A percentile compares a stretch with the other conserved stretches of the same genome.
These are phyloP conservation scores for Botryotinia narcissicola DNA, from an alignment of 2,329 filamentous ascomycete genomes.

Conservation along the genomic window DNA sequence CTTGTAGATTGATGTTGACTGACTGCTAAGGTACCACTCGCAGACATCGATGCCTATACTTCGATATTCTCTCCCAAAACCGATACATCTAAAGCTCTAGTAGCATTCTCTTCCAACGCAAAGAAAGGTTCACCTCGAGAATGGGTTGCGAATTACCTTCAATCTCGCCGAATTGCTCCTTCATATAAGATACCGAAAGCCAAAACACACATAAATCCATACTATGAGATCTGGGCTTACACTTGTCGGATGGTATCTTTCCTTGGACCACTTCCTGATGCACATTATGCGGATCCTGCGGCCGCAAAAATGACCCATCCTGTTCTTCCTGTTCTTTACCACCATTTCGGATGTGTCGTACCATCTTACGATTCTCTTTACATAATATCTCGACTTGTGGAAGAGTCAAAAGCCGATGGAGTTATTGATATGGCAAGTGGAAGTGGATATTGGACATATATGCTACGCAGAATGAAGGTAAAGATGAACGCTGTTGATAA, in stretches of 20 bases:
- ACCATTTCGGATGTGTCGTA: conserved; percentile 73
- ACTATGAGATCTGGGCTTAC: conserved; percentile 66
- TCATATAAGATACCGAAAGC: conserved; percentile 47
- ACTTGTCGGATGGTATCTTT: conserved; percentile 53
- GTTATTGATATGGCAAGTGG: conserved; percentile 68
- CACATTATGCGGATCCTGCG: conserved; percentile 43
- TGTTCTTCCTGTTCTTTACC: conserved; percentile 70
- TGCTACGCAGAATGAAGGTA: conserved; percentile 60
- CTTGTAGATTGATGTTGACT: conserved; percentile 22
- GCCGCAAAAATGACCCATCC: conserved; percentile 60
- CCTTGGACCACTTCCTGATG: conserved; percentile 63
- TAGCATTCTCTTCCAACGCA: conserved; percentile 62
- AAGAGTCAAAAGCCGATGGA: conserved; percentile 38
- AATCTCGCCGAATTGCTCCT: conserved; percentile 48
- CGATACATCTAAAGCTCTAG: conserved; percentile 59
- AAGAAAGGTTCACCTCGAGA: conserved; percentile 61
- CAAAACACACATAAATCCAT: conserved; percentile 59
- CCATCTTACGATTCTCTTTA: conserved; percentile 65
- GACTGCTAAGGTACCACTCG: conserved; percentile 26
- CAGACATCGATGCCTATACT: conserved; percentile 65
- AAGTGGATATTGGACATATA: conserved; percentile 73
- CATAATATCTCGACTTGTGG: conserved; percentile 55
- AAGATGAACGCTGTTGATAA: conserved; percentile 63
- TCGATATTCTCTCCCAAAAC: conserved; percentile 62
- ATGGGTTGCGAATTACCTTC: conserved; percentile 56